Evolutionary conservation across 768 basidiomycete species (phyloP), one percentile per base, ranked within the genome.

Genomic region (Tephrocybe rancida): DNA sequence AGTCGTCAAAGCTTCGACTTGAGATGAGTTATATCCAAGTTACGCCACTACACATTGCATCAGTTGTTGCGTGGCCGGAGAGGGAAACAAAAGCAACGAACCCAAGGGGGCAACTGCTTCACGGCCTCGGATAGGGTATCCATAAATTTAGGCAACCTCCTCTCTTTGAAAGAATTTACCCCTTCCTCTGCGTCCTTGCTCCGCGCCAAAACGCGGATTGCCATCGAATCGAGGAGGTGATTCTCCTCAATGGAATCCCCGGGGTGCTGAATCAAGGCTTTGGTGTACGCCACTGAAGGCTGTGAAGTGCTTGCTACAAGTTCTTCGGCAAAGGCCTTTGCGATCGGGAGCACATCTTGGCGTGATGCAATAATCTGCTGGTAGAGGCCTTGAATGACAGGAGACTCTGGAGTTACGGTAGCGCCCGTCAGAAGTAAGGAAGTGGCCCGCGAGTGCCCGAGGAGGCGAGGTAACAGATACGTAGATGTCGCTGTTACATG

Each of bases 391-490:
- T 64, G 63, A 30, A 82, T 68, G 34, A 71, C 59, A 4, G 74
- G 79, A 0, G 81, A 82, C 19, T 72, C 68, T 0, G 83, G 75
- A 1, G 71, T 58, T 35, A 80, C 66, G 3, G 74, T 76, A 3
- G 67, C 65, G 19, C 79, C 83, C 0, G 76, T 75, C 25, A 83
- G 69, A 24, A 84, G 70, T n/a, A 84, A 72, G 19, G 79, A 74
- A 44, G 67, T 72, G 9, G 84, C 80, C 5, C 76, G 71, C 14
- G 83, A 79, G 52, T 76, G 73, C 5, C 82, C 81, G 18, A 84
- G 59, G 30, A 84, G 75, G 18, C 76, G 74, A 22, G 83, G 82
- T n/a, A 84, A 75, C 45, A 84, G 74, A 61, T 77, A 83, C 34
- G 65, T 68, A 9, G 77, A 76, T 9, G 65, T 68, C 21, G 76